Conservation (phyloP, 768 basidiomycete genomes). For the Calocybe gangraenosa region DNA sequence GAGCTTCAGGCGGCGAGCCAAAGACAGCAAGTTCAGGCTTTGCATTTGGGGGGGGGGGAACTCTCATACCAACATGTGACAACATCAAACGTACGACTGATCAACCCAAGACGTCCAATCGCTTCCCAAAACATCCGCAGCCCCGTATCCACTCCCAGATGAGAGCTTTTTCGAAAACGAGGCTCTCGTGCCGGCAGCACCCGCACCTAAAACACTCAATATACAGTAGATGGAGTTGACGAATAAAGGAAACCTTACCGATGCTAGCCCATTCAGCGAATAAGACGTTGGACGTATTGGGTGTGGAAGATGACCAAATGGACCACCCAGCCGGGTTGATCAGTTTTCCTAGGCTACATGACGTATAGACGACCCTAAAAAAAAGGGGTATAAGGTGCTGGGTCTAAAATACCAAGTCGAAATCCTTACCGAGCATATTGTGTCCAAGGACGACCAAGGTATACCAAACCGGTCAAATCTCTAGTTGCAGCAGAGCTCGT, state of each 20-base stretch:
- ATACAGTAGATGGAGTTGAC: not conserved
- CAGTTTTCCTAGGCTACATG: slow-evolving; percentile 16
- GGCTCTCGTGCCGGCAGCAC: slow-evolving; percentile 21
- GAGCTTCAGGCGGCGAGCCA: too few relatives aligned
- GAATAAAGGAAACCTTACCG: slow-evolving; percentile 8
- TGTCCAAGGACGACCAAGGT: slow-evolving; percentile 10
- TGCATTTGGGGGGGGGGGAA: too few relatives aligned
- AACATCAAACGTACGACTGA: slow-evolving; percentile 17
- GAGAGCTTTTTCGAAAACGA: slow-evolving; percentile 21
- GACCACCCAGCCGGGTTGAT: slow-evolving; percentile 25
- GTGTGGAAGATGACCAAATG: slow-evolving; percentile 21
- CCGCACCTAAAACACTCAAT: slow-evolving; percentile 12
- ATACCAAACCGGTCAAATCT: slow-evolving; percentile 19
- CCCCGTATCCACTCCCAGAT: slow-evolving; percentile 16
- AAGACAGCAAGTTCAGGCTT: too few relatives aligned
- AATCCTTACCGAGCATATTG: slow-evolving; percentile 8
- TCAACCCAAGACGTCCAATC: slow-evolving; percentile 22
- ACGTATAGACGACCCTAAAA: slow-evolving; percentile 21
- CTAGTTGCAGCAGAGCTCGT: slow-evolving; percentile 16
- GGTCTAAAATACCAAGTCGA: too few relatives aligned
- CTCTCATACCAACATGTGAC: too few relatives aligned
- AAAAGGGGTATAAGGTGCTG: not conserved
- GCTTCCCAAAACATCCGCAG: slow-evolving; percentile 20
- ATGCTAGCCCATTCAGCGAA: slow-evolving; percentile 22
- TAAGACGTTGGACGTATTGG: slow-evolving; percentile 23